Conservation (phyloP, 2,329 filamentous ascomycete genomes). For the Arthrobotrys sinensis region DNA sequence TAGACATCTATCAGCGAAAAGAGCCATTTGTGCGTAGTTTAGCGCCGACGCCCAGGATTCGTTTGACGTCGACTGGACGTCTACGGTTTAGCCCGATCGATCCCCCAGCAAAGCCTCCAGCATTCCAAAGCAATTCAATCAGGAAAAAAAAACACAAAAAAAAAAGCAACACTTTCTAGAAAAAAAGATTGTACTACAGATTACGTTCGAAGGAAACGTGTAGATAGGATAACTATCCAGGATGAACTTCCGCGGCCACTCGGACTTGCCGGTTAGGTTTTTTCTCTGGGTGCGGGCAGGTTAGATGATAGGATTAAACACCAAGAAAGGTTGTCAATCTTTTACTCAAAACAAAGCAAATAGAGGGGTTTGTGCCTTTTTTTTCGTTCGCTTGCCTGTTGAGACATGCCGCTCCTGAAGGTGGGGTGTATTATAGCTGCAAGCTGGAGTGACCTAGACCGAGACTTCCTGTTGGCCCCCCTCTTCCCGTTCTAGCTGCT, state of each 20-base stretch:
- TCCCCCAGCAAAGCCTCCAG: constrained; percentile 8
- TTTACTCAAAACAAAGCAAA: background rate
- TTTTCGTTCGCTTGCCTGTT: constrained; percentile 30
- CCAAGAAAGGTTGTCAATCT: background rate
- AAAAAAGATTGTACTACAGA: background rate
- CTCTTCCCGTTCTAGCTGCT: constrained; percentile 8
- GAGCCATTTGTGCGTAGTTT: constrained; percentile 59
- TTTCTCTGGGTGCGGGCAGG: too few species aligned
- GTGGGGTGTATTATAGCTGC: constrained; percentile 29
- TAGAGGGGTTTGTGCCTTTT: constrained; percentile 6
- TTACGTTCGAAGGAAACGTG: background rate
- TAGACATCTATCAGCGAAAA: background rate
- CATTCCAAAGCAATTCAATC: background rate
- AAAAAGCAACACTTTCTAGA: constrained; percentile 39
- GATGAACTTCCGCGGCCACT: constrained; percentile 26
- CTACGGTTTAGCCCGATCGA: constrained; percentile 36
- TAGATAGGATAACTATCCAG: background rate
- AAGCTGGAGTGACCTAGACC: background rate
- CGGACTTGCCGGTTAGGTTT: constrained; percentile 40
- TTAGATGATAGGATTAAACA: too few species aligned
- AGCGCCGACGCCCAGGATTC: constrained; percentile 10
- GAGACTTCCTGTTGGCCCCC: constrained; percentile 1
- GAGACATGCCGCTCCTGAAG: constrained; percentile 25
- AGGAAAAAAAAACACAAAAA: background rate
- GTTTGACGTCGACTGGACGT: constrained; percentile 36